phyloP scores from a whole-genome alignment of 352 stramenopile species.

The Pythium aristosporum region DNA sequence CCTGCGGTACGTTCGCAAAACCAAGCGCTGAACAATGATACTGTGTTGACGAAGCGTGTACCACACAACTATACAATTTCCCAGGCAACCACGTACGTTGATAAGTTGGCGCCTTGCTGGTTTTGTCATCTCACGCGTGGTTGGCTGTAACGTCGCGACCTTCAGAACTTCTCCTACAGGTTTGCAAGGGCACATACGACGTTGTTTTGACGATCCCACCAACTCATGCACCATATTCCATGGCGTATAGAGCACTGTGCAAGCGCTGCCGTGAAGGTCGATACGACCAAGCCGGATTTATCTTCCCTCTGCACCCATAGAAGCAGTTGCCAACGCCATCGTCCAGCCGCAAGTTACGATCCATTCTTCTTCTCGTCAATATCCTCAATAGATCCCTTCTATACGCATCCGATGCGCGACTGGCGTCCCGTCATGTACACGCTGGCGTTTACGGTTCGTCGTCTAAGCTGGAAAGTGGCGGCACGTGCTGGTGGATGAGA shows the following conservation, averaged over 20 bases:
- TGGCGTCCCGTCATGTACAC: background rate
- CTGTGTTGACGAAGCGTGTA: background rate
- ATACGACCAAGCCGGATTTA: constrained; percentile 58
- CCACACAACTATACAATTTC: background rate
- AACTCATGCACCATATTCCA: background rate
- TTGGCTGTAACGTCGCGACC: constrained; percentile 6
- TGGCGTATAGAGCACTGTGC: constrained; percentile 42
- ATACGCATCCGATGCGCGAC: background rate
- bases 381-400: background rate
- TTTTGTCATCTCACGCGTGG: background rate
- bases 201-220: background rate
- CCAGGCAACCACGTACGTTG: constrained; percentile 26
- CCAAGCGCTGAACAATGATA: background rate
- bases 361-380: background rate
- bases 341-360: background rate
- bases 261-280: constrained; percentile 62
- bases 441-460: constrained; percentile 37
- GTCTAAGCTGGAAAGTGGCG: constrained; percentile 47
- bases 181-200: background rate
- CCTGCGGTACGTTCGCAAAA: constrained; percentile 45
- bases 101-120: background rate
- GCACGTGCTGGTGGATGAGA: constrained; percentile 61
- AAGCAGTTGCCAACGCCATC: background rate
- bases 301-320: constrained; percentile 30
- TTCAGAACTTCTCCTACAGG: constrained; percentile 75